Evolutionary conservation across 768 basidiomycete species (phyloP).

Genomic region (Boletus barrowsii): DNA sequence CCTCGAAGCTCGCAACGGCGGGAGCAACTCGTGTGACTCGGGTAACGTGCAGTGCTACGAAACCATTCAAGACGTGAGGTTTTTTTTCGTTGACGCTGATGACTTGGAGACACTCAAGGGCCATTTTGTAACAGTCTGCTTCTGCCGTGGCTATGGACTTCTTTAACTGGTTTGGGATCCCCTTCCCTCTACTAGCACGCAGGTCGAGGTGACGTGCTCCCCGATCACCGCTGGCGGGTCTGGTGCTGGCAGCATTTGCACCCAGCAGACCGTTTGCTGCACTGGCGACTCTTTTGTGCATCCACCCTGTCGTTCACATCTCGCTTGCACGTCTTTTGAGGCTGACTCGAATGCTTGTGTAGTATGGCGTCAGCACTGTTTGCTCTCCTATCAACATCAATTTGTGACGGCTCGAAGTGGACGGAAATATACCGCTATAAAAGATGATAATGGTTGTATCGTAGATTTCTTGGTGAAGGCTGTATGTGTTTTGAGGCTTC

Average conservation of each 20-base stretch:
- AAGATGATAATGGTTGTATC: no score
- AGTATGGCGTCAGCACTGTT: background rate
- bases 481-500: no score
- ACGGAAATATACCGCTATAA: no score
- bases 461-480: no score
- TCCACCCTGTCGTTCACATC: background rate
- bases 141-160: no score
- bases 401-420: no score
- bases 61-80: background rate
- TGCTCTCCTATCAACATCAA: no score
- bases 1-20: background rate
- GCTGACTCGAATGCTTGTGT: background rate
- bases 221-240: background rate
- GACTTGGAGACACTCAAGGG: background rate
- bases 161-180: no score
- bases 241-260: background rate
- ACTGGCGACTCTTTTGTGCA: background rate
- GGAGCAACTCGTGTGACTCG: conserved; percentile 34
- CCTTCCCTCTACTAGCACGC: background rate
- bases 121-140: background rate
- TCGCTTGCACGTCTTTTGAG: background rate
- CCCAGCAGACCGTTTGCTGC: conserved; percentile 2
- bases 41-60: conserved; percentile 29
- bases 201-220: conserved; percentile 1
- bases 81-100: background rate